Percentiles rank a stretch among this genome's conserved stretches.
These are phyloP conservation scores for Sphagnum tenellum DNA, from an alignment of 225 moss, liverwort and hornwort genomes.

Conservation along the genomic window DNA sequence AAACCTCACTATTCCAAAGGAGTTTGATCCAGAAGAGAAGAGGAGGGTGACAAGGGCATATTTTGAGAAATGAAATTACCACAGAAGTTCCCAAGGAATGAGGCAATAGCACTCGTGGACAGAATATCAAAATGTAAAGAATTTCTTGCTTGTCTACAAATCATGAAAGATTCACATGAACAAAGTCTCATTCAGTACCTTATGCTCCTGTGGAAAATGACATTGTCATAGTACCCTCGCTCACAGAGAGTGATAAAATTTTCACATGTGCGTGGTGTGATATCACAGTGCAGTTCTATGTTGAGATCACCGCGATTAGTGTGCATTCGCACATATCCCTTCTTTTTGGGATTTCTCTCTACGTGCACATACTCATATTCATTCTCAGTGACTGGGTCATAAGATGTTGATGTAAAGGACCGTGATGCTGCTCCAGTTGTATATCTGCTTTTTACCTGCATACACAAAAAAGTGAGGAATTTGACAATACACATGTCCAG, in stretches of 20 bases:
- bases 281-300: slow-evolving; percentile 79
- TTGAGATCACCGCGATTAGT: slow-evolving; percentile 83
- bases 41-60: no score
- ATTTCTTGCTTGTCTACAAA: no score
- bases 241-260: slow-evolving; percentile 87
- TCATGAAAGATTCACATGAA: no score
- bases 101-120: no score
- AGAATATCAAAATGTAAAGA: no score
- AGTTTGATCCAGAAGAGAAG: no score
- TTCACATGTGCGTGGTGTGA: slow-evolving; percentile 88
- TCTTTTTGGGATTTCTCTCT: slow-evolving; percentile 92
- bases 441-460: slow-evolving; percentile 88
- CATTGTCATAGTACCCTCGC: slow-evolving; percentile 82
- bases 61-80: no score
- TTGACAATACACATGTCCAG: no score
- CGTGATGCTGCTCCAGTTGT: slow-evolving; percentile 95
- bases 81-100: no score
- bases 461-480: background rate
- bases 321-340: slow-evolving; percentile 88
- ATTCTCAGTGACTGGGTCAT: slow-evolving; percentile 87
- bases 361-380: slow-evolving; percentile 91
- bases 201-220: slow-evolving; percentile 80
- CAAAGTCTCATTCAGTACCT: slow-evolving; percentile 13
- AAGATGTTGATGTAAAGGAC: slow-evolving; percentile 87
- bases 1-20: no score